These are phyloP conservation scores for Dryas drummondii DNA, from an alignment of 306 rosid genomes.

Conservation along the genomic window DNA sequence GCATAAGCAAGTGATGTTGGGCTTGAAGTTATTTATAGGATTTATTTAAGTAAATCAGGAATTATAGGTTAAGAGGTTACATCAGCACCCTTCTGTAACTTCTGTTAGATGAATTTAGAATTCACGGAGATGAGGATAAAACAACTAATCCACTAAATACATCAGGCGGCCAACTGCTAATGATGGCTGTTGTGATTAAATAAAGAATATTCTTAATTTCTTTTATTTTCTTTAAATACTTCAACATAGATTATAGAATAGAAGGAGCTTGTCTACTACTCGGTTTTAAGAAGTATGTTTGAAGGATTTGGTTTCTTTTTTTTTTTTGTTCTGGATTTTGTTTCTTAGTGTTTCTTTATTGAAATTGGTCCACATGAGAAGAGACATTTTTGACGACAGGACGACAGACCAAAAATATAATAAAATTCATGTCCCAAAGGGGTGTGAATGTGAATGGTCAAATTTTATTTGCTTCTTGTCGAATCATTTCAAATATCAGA, in stretches of 20 bases:
- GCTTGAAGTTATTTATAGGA: background rate
- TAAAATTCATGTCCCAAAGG: background rate
- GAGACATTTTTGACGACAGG: background rate
- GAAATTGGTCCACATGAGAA: background rate
- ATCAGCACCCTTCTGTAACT: too few species aligned
- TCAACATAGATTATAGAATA: background rate
- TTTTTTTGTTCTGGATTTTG: background rate
- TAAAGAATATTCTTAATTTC: background rate
- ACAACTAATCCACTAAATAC: slow-evolving; percentile 37
- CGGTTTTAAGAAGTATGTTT: background rate
- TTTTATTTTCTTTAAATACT: background rate
- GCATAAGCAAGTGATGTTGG: too few species aligned
- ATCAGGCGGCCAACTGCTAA: background rate
- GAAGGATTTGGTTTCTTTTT: background rate
- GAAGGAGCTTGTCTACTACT: background rate
- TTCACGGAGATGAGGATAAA: slow-evolving; percentile 38
- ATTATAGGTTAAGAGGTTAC: slow-evolving; percentile 3
- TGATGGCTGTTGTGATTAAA: slow-evolving; percentile 13
- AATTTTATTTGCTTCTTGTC: background rate
- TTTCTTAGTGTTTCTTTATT: background rate
- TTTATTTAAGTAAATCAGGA: slow-evolving; percentile 14
- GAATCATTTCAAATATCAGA: background rate
- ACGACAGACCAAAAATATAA: background rate
- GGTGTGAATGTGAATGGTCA: background rate
- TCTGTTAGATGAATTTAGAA: background rate